Base-by-base conservation (phyloP, 2,329 filamentous ascomycete genomes). In the Proliferodiscus dingleyae region DNA sequence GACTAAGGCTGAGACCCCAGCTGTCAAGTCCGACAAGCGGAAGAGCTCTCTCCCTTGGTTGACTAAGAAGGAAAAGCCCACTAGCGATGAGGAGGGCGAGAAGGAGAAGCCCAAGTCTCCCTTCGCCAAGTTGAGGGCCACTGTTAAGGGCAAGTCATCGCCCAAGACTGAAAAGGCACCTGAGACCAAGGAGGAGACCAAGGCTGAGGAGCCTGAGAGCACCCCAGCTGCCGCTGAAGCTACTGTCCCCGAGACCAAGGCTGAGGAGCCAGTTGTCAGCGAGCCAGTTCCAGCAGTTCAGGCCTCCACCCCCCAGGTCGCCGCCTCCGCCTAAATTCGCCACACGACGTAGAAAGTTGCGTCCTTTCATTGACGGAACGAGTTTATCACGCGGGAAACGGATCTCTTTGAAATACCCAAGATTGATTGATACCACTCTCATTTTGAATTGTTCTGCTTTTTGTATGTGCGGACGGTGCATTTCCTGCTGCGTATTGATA, bases 31-130 rank as follows among this genome's bases (percentile, higher is more conserved):
- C 22, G 66, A 67, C 59, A 86, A 86, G 78, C 80, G 83, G 59
- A 70, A 71, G 56, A 83, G 79, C 57, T 76, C 85, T 66, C 54
- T 65, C 21, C 63, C 63, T 51, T 86, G 80, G 80, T 56, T 75
- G 64, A 78, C 76, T 68, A 76, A 80, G 71, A 85, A 85, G 75
- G 78, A 78, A 66, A 62, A 62, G 55, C 43, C 52, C 34, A 57
- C 55, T 37, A 55, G 54, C 21, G 75, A 80, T 56, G 62, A 67
- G 41, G 73, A 76, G 53, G 63, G 71, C 49, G 60, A 63, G 50
- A 55, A 48, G 23, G 50, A 52, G 39, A 62, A 63, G 47, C 56
- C 60, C 38, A 54, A 55, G 42, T 63, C 60, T 30, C 59, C 61
- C 37, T 64, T 65, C 48, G 57, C 61, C 48, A 64, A 62, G 57